Evolutionary conservation across 106 monocot species (phyloP).

Genomic region (Phalaenopsis equestris): DNA sequence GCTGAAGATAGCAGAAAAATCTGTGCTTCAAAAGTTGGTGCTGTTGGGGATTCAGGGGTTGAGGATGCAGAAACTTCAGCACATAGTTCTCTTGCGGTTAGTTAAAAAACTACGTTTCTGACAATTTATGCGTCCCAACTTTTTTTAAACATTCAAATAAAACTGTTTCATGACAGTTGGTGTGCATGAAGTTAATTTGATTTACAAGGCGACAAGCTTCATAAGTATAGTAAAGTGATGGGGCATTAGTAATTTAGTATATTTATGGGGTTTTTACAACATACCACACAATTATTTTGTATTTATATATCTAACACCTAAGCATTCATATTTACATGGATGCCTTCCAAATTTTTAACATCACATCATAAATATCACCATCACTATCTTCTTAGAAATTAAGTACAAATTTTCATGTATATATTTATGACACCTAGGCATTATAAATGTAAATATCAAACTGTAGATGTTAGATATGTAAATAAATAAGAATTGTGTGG

Average conservation of each 20-base stretch:
- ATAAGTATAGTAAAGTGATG: background rate
- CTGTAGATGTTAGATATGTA: too few species aligned
- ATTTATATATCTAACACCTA: too few species aligned
- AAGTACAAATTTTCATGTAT: too few species aligned
- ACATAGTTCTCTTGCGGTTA: constrained; percentile 18
- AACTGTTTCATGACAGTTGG: background rate
- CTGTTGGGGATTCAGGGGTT: constrained; percentile 12
- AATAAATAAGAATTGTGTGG: too few species aligned
- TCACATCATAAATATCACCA: too few species aligned
- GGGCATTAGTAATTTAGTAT: background rate
- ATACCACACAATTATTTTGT: too few species aligned
- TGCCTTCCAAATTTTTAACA: too few species aligned
- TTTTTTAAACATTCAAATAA: background rate
- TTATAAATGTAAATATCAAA: too few species aligned
- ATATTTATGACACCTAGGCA: too few species aligned
- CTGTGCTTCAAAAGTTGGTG: constrained; percentile 9
- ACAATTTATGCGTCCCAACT: background rate
- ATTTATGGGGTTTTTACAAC: too few species aligned
- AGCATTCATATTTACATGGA: too few species aligned
- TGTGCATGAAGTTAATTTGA: background rate
- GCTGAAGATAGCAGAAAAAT: constrained; percentile 6
- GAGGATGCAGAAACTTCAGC: background rate
- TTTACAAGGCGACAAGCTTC: background rate
- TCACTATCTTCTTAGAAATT: too few species aligned
- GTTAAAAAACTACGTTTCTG: background rate